These are phyloP conservation scores for Rhododendron vialii DNA, from an alignment of 148 eudicot genomes.

Conservation along the genomic window DNA sequence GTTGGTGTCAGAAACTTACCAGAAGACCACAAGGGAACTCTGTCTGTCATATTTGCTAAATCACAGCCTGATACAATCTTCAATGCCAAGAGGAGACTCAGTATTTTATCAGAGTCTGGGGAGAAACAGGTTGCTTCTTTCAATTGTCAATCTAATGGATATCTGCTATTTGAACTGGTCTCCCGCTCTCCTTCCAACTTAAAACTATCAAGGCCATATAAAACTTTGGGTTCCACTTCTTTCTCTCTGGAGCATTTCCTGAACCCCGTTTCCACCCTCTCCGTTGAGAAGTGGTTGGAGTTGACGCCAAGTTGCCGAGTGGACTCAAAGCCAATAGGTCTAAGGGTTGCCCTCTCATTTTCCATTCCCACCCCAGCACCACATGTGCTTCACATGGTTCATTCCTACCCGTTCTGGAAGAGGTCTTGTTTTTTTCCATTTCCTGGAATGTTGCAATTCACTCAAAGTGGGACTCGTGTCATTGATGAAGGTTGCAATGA, in stretches of 20 bases:
- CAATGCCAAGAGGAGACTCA: constrained; percentile 49
- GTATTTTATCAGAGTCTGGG: constrained; percentile 56
- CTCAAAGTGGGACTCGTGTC: constrained; percentile 50
- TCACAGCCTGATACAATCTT: constrained; percentile 74
- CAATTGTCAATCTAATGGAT: constrained; percentile 76
- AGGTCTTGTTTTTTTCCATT: constrained; percentile 55
- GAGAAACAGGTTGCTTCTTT: constrained; percentile 82
- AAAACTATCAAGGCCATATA: constrained; percentile 37
- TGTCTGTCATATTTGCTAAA: constrained; percentile 66
- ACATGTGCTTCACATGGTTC: constrained; percentile 49
- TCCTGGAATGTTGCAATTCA: constrained; percentile 36
- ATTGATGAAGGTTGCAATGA: constrained; percentile 62
- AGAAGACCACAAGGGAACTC: constrained; percentile 51
- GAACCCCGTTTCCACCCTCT: constrained; percentile 47
- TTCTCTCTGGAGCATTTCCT: constrained; percentile 58
- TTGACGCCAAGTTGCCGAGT: constrained; percentile 37
- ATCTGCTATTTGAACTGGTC: constrained; percentile 55
- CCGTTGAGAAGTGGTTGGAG: constrained; percentile 71
- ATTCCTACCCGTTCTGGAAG: constrained; percentile 38
- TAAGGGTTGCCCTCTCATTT: constrained; percentile 70
- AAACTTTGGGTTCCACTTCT: constrained; percentile 54
- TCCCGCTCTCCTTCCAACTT: constrained; percentile 36
- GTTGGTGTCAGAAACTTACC: constrained; percentile 67
- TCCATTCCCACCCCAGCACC: constrained; percentile 62
- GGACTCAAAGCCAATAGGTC: constrained; percentile 43